Evolutionary conservation across 2,329 filamentous ascomycete species (phyloP).

Genomic region (Colletotrichum gigasporum): DNA sequence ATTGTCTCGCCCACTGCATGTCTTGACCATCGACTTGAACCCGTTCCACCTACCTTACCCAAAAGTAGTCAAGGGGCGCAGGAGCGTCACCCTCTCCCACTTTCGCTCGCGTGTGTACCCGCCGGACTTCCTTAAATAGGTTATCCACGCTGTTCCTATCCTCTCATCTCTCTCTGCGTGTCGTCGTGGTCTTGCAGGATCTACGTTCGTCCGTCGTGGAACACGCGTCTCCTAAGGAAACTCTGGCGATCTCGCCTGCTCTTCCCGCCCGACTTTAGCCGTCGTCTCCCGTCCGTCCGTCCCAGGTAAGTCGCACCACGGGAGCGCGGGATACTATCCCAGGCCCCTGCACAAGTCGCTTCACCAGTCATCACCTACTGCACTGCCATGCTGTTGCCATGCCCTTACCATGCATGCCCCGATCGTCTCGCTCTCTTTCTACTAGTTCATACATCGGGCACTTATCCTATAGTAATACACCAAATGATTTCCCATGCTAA

Average conservation of each 20-base stretch:
- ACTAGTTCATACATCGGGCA: neutral
- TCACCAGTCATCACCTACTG: neutral
- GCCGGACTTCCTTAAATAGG: neutral
- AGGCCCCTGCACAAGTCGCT: slow-evolving; percentile 16
- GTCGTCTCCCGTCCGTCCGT: neutral
- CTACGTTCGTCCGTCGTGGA: neutral
- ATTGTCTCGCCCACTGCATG: slow-evolving; percentile 8
- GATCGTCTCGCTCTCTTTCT: slow-evolving; percentile 10
- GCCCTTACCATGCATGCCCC: neutral
- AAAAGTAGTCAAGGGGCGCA: neutral
- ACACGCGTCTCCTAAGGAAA: neutral
- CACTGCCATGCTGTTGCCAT: neutral
- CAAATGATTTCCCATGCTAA: neutral
- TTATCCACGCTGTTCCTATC: neutral
- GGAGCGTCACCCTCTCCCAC: neutral
- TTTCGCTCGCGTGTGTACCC: too few relatives aligned
- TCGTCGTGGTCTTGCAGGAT: neutral
- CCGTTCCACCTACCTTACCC: slow-evolving; percentile 4
- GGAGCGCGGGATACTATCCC: slow-evolving; percentile 14
- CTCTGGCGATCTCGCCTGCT: neutral
- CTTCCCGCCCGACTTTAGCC: neutral
- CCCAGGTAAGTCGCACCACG: neutral
- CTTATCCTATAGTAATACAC: neutral
- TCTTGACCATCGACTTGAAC: slow-evolving; percentile 2
- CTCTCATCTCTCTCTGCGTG: neutral